Conservation (phyloP, 148 eudicot species). For the Mesembryanthemum crystallinum region DNA sequence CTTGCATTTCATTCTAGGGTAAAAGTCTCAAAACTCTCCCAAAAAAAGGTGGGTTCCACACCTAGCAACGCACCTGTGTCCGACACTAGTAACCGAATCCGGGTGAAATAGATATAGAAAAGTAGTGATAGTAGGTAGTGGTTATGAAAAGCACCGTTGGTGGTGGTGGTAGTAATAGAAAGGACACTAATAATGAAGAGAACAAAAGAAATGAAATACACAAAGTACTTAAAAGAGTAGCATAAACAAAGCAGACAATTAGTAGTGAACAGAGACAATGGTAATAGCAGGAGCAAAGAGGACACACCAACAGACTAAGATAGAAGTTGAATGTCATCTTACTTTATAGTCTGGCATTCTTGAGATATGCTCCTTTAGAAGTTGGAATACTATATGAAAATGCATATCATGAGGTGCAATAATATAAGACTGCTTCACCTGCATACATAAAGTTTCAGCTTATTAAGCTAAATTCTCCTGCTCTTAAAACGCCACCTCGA, state of each 20-base stretch:
- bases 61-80: too few relatives aligned
- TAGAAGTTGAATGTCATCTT: conserved; percentile 19
- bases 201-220: not conserved
- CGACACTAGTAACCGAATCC: too few relatives aligned
- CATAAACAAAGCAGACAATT: not conserved
- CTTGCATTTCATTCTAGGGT: too few relatives aligned
- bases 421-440: conserved; percentile 82
- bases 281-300: not conserved
- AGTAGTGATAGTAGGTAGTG: not conserved
- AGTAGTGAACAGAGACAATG: not conserved
- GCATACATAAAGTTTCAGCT: conserved; percentile 17
- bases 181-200: not conserved
- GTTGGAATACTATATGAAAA: conserved; percentile 66
- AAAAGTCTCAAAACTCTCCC: too few relatives aligned
- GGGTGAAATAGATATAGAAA: too few relatives aligned
- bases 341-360: conserved; percentile 71
- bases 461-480: not conserved
- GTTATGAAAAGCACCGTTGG: not conserved
- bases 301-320: not conserved
- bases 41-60: too few relatives aligned
- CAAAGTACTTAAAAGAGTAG: not conserved
- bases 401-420: conserved; percentile 75
- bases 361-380: conserved; percentile 64
- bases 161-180: not conserved
- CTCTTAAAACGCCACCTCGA: not conserved